A percentile compares a stretch with the other conserved stretches of the same genome.
Evolutionary conservation across 495 filamentous ascomycete genomes (phyloP).

Genomic region (Emericellopsis terricola): DNA sequence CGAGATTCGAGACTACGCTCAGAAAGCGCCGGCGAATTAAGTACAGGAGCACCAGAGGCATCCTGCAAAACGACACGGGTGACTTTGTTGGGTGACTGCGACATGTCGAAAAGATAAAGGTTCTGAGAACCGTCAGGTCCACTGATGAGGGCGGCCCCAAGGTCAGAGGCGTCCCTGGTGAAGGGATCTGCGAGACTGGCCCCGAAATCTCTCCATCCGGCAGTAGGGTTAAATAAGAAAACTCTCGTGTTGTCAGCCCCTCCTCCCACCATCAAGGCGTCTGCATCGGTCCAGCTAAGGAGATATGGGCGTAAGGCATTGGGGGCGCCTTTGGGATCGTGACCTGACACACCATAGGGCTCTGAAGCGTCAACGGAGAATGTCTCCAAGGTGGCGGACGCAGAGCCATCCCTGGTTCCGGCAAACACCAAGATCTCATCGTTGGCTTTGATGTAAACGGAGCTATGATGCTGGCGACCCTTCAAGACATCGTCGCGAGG

Average conservation of each 20-base stretch:
- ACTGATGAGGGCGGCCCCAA: slow-evolving; percentile 44
- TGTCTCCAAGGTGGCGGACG: slow-evolving; percentile 46
- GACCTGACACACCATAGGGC: slow-evolving; percentile 32
- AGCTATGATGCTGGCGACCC: slow-evolving; percentile 56
- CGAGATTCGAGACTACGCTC: slow-evolving; percentile 3
- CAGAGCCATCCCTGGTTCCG: slow-evolving; percentile 42
- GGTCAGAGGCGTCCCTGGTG: slow-evolving; percentile 25
- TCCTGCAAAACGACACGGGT: slow-evolving; percentile 39
- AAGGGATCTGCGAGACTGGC: slow-evolving; percentile 40
- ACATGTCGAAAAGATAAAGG: slow-evolving; percentile 68
- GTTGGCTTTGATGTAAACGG: slow-evolving; percentile 51
- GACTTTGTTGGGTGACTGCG: slow-evolving; percentile 57
- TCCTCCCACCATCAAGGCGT: slow-evolving; percentile 66
- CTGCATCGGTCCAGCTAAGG: slow-evolving; percentile 52
- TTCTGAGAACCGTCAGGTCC: slow-evolving; percentile 67
- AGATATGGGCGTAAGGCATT: slow-evolving; percentile 48
- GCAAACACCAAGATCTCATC: slow-evolving; percentile 67
- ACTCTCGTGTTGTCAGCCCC: slow-evolving; percentile 44
- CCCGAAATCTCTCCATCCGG: slow-evolving; percentile 44
- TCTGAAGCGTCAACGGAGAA: slow-evolving; percentile 47
- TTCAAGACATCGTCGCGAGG: slow-evolving; percentile 36
- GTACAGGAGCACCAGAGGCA: slow-evolving; percentile 25
- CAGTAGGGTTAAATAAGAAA: slow-evolving; percentile 35
- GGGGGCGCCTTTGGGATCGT: neutral
- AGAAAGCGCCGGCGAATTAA: slow-evolving; percentile 14